Conservation (phyloP, 129 eudicot genomes). For the Flaveria bidentis region DNA sequence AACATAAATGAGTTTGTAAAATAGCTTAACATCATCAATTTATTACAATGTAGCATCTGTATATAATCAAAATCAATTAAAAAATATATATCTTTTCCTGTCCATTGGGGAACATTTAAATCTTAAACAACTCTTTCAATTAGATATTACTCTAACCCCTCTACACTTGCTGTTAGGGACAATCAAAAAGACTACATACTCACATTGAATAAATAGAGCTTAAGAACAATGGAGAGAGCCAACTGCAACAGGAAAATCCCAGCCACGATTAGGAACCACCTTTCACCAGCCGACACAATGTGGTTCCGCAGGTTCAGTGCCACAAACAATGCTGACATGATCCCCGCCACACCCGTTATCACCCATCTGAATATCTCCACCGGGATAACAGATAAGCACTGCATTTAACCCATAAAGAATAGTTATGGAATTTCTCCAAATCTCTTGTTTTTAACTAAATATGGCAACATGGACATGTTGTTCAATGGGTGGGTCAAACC, state of each 20-base stretch:
- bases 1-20: background rate
- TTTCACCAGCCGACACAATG: slow-evolving; percentile 88
- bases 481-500: background rate
- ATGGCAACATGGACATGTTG: background rate
- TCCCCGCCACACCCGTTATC: slow-evolving; percentile 91
- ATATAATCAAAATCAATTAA: slow-evolving; percentile 27
- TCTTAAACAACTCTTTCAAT: slow-evolving; percentile 10
- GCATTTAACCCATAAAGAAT: slow-evolving; percentile 24
- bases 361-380: slow-evolving; percentile 86
- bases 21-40: background rate
- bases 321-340: slow-evolving; percentile 93
- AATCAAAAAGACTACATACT: slow-evolving; percentile 33
- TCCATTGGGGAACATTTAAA: slow-evolving; percentile 33
- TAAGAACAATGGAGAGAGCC: slow-evolving; percentile 80
- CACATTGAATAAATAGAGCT: slow-evolving; percentile 77
- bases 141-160: slow-evolving; percentile 27
- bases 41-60: slow-evolving; percentile 1
- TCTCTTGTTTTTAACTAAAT: background rate
- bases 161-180: slow-evolving; percentile 26
- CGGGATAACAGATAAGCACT: slow-evolving; percentile 88
- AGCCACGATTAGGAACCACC: slow-evolving; percentile 91
- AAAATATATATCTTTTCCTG: slow-evolving; percentile 20
- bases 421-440: background rate
- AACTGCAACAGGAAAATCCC: slow-evolving; percentile 94
- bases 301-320: slow-evolving; percentile 86